Evolutionary conservation across 2,329 filamentous ascomycete genomes (phyloP), one percentile per base, ranked within the genome.

Genomic region (Xylaria sp.): DNA sequence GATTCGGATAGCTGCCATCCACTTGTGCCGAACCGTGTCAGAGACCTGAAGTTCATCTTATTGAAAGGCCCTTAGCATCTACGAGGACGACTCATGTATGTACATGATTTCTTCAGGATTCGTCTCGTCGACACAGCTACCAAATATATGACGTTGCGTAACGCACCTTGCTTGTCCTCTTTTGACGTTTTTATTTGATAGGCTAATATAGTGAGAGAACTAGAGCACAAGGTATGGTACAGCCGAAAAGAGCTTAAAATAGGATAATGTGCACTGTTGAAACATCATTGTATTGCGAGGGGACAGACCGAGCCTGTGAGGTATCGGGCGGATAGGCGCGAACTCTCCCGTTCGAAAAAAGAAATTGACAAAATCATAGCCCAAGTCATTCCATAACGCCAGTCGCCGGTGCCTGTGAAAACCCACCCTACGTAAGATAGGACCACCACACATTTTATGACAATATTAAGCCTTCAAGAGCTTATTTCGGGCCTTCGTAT

Each of bases 401-500:
- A 67, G 61, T 73, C 72, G 72, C 72, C 72, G 60, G 69, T 70
- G 65, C 70, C 71, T 62, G 67, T 72, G 69, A 70, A 70, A 70
- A 67, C 69, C 68, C 70, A 70, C 67, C 69, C 61, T 61, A 63
- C 67, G 56, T 68, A 68, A 66, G 66, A 71, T 66, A 67, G 68
- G 64, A 66, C 66, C 64, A 67, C 69, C 68, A 65, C 56, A 67
- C 63, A 67, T 64, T 68, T 50, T 63, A 69, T 72, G 69, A 67
- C 59, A 65, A 55, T 69, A 69, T 68, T 71, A 69, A 61, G 68
- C 45, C n/a, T 40, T 57, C 31, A 23, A 53, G 50, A 55, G 53
- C 40, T 51, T 67, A 74, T 57, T 74, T 72, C 40, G 74, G 70
- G 63, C 73, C 73, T 61, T 76, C 73, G 71, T 82, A 82, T 66